phyloP scores from a whole-genome alignment of 495 filamentous ascomycete genomes.

The Durotheca rogersii region DNA sequence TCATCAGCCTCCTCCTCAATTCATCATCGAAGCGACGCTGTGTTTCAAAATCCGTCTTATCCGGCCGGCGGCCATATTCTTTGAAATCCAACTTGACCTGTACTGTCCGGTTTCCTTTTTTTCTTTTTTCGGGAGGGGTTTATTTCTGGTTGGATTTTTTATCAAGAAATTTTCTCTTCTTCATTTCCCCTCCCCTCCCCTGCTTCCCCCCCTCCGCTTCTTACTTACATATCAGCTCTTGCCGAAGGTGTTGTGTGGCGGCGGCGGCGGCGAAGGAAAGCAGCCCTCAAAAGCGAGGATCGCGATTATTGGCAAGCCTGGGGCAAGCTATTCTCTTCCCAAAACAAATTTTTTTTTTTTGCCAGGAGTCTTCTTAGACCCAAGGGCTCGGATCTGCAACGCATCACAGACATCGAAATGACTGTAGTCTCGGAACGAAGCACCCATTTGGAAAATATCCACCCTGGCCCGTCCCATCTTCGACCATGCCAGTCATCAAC shows the following conservation, averaged over 20 bases:
- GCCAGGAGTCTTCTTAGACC: slow-evolving; percentile 10
- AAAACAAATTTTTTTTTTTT: slow-evolving; percentile 2
- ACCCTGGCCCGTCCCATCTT: slow-evolving; percentile 14
- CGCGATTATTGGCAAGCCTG: slow-evolving; percentile 9
- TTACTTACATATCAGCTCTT: too few species aligned
- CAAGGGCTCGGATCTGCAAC: slow-evolving; percentile 29
- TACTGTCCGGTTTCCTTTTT: too few species aligned
- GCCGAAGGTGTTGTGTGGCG: too few species aligned
- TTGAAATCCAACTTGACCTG: too few species aligned
- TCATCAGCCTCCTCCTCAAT: slow-evolving; percentile 3
- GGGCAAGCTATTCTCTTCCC: too few species aligned
- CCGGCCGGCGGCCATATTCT: background rate
- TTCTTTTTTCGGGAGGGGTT: background rate
- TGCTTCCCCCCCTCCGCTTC: too few species aligned
- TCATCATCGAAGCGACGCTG: slow-evolving; percentile 16
- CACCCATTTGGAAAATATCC: slow-evolving; percentile 11
- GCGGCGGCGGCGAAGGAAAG: background rate
- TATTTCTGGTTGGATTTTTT: too few species aligned
- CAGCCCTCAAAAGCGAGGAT: background rate
- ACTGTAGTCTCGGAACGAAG: slow-evolving; percentile 12
- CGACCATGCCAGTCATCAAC: slow-evolving; percentile 19
- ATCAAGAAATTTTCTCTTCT: background rate
- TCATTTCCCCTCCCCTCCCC: background rate
- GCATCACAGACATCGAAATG: slow-evolving; percentile 8
- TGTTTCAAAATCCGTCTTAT: slow-evolving; percentile 17